These are phyloP conservation scores for Pachyrhizus erosus DNA, from an alignment of 306 rosid species.

Conservation along the genomic window DNA sequence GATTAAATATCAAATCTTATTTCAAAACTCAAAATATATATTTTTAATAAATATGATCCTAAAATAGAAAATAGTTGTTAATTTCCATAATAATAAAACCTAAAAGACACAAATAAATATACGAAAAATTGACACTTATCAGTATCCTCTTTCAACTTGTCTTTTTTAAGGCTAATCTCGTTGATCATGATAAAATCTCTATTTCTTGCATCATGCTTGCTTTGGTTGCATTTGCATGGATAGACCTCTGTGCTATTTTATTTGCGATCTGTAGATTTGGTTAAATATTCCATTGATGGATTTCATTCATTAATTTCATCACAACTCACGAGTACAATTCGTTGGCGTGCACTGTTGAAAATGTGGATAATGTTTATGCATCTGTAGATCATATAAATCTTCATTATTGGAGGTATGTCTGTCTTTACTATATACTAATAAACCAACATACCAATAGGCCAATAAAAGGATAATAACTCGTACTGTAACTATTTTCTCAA, in stretches of 20 bases:
- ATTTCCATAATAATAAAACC: no score
- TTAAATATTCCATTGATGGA: conserved; percentile 63
- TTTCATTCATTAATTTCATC: conserved; percentile 61
- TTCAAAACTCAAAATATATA: no score
- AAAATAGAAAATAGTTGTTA: no score
- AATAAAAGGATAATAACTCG: conserved; percentile 8
- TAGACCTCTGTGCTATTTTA: neutral
- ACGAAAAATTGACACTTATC: no score
- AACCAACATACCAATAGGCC: neutral
- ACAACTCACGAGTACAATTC: conserved; percentile 75
- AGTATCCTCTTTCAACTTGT: neutral
- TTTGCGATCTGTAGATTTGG: neutral
- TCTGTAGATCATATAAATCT: conserved; percentile 81
- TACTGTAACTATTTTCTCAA: conserved; percentile 50
- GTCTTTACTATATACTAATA: conserved; percentile 1
- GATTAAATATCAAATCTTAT: no score
- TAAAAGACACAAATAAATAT: no score
- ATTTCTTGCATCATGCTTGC: neutral
- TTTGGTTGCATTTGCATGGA: neutral
- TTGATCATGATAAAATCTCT: neutral
- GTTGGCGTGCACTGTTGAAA: conserved; percentile 83
- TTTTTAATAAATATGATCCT: no score
- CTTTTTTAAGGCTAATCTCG: neutral
- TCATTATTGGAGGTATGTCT: conserved; percentile 81
- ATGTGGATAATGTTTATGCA: conserved; percentile 74